A percentile compares a stretch with the other conserved stretches of the same genome.
phyloP scores from a whole-genome alignment of 2,329 filamentous ascomycete species.

The Graphilbum sp. region DNA sequence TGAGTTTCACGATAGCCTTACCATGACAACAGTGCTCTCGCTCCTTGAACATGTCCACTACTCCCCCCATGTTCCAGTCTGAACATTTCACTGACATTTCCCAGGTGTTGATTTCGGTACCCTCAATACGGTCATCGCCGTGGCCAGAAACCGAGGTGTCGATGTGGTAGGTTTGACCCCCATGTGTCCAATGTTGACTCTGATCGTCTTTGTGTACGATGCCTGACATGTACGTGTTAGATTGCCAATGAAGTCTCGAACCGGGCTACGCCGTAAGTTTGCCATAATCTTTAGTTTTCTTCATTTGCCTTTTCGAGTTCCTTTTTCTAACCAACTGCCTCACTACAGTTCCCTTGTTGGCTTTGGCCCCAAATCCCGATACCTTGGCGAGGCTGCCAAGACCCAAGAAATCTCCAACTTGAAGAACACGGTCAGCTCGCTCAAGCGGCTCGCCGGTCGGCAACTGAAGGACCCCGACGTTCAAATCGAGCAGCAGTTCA shows the following conservation, averaged over 20 bases:
- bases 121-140: conserved; percentile 91
- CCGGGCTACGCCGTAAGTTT: conserved; percentile 84
- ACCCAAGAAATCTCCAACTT: conserved; percentile 98
- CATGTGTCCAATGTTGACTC: conserved; percentile 1
- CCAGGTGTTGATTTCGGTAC: conserved; percentile 85
- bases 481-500: conserved; percentile 79
- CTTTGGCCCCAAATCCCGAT: conserved; percentile 86
- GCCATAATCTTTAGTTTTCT: conserved; percentile 5
- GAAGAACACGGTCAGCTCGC: conserved; percentile 89
- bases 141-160: conserved; percentile 95
- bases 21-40: no score
- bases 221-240: no score
- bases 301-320: no score
- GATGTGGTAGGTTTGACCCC: conserved; percentile 65
- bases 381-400: conserved; percentile 89
- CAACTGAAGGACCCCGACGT: conserved; percentile 80
- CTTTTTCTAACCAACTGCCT: conserved; percentile 4
- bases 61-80: no score
- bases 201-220: no score
- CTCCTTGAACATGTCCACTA: no score
- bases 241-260: conserved; percentile 99
- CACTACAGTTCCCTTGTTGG: conserved; percentile 80
- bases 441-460: conserved; percentile 87
- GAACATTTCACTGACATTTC: no score
- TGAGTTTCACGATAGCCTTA: no score